phyloP scores from a whole-genome alignment of 768 basidiomycete genomes.

The Clitopilus passeckerianus region DNA sequence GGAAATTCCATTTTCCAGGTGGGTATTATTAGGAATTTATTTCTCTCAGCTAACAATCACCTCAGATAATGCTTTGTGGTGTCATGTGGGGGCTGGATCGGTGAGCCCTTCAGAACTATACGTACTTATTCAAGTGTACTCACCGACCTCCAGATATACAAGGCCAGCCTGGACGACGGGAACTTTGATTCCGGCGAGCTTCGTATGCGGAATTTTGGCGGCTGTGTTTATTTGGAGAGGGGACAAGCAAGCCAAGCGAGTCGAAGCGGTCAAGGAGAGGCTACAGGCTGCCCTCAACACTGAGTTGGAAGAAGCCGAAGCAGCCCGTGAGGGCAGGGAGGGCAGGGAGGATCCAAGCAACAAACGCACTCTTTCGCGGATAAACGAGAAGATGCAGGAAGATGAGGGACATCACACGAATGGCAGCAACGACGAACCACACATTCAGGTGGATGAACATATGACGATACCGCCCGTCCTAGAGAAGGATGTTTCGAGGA shows the following conservation, averaged over 20 bases:
- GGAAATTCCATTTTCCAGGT: conserved; percentile 83
- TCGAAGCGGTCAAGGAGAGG: conserved; percentile 56
- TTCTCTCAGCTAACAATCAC: not conserved
- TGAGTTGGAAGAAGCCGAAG: not conserved
- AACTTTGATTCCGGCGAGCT: conserved; percentile 64
- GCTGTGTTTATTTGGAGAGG: conserved; percentile 74
- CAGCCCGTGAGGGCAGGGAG: conserved; percentile 3
- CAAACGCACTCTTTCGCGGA: not conserved
- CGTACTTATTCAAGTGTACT: not conserved
- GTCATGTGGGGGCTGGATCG: conserved; percentile 81
- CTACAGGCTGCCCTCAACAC: conserved; percentile 42
- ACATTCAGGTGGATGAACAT: conserved; percentile 29
- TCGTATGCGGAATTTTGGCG: conserved; percentile 73
- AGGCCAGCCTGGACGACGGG: conserved; percentile 71
- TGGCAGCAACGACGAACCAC: conserved; percentile 11
- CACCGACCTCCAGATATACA: conserved; percentile 34
- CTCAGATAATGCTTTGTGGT: conserved; percentile 59
- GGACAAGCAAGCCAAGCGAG: conserved; percentile 62
- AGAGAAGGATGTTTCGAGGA: conserved; percentile 6
- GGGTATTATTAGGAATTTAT: conserved; percentile 2
- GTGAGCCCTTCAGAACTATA: conserved; percentile 19
- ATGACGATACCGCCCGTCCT: conserved; percentile 29
- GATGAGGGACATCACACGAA: not conserved
- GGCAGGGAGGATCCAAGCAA: not conserved
- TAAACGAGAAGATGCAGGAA: not conserved